These are phyloP conservation scores for Pseudotsuga menziesii DNA, from an alignment of 75 land plant species.

Conservation along the genomic window DNA sequence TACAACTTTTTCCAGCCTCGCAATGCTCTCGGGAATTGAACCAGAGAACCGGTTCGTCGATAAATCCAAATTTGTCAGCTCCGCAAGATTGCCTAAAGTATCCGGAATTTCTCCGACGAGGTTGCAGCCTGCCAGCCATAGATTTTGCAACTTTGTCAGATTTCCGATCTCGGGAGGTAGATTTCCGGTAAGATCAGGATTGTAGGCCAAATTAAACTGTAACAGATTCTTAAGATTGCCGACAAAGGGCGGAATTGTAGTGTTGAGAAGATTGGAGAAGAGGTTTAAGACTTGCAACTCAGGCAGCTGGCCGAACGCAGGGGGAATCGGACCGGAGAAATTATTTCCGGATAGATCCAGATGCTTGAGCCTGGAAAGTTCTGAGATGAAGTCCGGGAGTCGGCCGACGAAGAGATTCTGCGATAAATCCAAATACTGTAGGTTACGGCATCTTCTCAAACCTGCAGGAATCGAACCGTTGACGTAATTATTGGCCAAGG, in stretches of 20 bases:
- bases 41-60: slow-evolving; percentile 49
- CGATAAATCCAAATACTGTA: slow-evolving; percentile 50
- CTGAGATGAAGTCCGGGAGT: slow-evolving; percentile 28
- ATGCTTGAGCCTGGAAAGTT: slow-evolving; percentile 30
- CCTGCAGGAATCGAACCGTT: slow-evolving; percentile 41
- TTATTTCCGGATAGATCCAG: slow-evolving; percentile 69
- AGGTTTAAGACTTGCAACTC: slow-evolving; percentile 30
- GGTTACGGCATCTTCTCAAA: slow-evolving; percentile 28
- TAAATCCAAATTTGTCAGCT: slow-evolving; percentile 51
- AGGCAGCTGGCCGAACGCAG: slow-evolving; percentile 24
- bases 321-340: slow-evolving; percentile 44
- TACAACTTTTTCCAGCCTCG: slow-evolving; percentile 36
- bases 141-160: slow-evolving; percentile 33
- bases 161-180: slow-evolving; percentile 61
- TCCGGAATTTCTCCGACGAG: slow-evolving; percentile 60
- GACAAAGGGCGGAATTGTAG: slow-evolving; percentile 37
- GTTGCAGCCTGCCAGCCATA: slow-evolving; percentile 53
- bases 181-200: slow-evolving; percentile 40
- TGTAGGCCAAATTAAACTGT: slow-evolving; percentile 55
- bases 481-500: slow-evolving; percentile 54
- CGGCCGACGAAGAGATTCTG: slow-evolving; percentile 48
- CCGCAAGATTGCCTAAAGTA: slow-evolving; percentile 35
- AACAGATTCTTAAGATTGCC: slow-evolving; percentile 41
- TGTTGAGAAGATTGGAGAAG: slow-evolving; percentile 27
- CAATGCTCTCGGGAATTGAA: slow-evolving; percentile 48